A percentile compares a stretch with the other conserved stretches of the same genome.
phyloP scores from a whole-genome alignment of 805 yeast species.

The Candida yuanshanica region DNA sequence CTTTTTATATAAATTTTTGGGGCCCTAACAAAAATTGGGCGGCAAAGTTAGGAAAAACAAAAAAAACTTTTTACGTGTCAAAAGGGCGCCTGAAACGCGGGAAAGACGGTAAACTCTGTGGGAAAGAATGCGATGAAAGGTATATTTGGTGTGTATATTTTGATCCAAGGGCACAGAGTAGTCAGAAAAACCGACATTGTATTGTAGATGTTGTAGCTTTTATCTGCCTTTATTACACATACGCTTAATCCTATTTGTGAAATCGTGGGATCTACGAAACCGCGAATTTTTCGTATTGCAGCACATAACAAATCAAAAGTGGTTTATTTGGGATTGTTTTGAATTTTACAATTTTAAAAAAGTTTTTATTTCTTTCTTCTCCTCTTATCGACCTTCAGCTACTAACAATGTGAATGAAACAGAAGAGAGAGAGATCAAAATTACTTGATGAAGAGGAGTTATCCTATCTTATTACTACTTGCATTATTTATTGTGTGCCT shows the following conservation, averaged over 20 bases:
- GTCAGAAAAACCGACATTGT: background rate
- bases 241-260: too few relatives aligned
- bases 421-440: too few relatives aligned
- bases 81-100: background rate
- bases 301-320: background rate
- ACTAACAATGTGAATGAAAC: background rate
- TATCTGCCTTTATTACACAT: background rate
- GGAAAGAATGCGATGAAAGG: too few relatives aligned
- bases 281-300: background rate
- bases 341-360: too few relatives aligned
- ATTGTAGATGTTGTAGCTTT: background rate
- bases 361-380: too few relatives aligned
- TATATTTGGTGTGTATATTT: too few relatives aligned
- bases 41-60: background rate
- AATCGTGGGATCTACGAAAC: background rate
- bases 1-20: conserved; percentile 11
- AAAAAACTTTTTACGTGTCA: background rate
- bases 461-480: too few relatives aligned
- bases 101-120: too few relatives aligned
- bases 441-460: too few relatives aligned
- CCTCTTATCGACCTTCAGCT: background rate
- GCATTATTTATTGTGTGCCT: too few relatives aligned
- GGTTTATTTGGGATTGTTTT: too few relatives aligned
- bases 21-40: background rate
- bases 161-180: too few relatives aligned